Evolutionary conservation across 2,329 filamentous ascomycete species (phyloP), one percentile per base, ranked within the genome.

Genomic region (Didymella pomorum): DNA sequence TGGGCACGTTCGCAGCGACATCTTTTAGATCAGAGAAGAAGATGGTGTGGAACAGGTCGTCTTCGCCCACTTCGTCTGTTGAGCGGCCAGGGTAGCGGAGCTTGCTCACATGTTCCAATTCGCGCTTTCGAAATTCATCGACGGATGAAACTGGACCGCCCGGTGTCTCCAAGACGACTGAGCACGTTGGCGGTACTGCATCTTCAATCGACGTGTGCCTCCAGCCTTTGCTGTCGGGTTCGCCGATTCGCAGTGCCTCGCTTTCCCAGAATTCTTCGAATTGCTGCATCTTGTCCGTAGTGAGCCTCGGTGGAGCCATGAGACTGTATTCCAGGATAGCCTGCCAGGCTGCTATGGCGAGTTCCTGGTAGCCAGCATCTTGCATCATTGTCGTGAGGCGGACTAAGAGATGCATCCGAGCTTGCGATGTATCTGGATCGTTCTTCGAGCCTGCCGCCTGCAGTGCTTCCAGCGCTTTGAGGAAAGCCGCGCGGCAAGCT

Each of bases 221-320:
- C 93, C 93, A 97, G 0, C 93, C 92, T 60, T 82, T 81, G 2
- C 92, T 88, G 2, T 80, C 82, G 0, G 78, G 70, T 66, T 98
- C 94, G 10, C 94, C 94, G 52, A 97, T 84, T 6, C 94, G 86
- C 0, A 90, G 81, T 0, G 87, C 83, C 71, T 97, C 94, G 56
- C 87, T 91, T 58, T 97, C 92, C 95, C 95, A 98, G 63, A 95
- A 97, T 2, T 88, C 83, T 46, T 85, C 80, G 61, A 97, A 90
- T 21, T 42, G 39, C 3, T 20, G 41, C 4, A 63, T 2, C 2
- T 39, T 42, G 20, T 64, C 48, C 0, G 25, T 1, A 1, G 50
- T 25, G 21, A 52, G 26, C 5, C 88, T 86, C 5, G 81, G 80
- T n/a, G 90, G 87, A 3, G 81, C 81, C 45, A 86, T 87, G 58